These are phyloP conservation scores for Recurvomyces mirabilis DNA, from an alignment of 495 filamentous ascomycete species.

Conservation along the genomic window DNA sequence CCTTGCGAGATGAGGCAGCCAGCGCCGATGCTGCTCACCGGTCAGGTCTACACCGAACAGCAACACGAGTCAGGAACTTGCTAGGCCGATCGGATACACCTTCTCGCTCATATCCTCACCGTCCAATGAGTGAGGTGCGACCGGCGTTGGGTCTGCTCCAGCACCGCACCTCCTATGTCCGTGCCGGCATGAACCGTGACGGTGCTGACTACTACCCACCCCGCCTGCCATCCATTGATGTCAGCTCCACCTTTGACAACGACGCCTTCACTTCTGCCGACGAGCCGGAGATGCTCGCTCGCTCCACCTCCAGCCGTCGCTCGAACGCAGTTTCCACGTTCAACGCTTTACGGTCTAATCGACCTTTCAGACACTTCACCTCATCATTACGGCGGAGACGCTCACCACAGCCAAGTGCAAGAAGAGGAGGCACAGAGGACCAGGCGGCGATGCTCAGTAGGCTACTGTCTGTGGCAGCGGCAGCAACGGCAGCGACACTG, in stretches of 20 bases:
- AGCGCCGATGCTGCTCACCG: neutral
- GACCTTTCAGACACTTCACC: constrained; percentile 29
- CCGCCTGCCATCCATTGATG: constrained; percentile 18
- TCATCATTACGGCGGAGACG: constrained; percentile 30
- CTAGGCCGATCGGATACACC: constrained; percentile 2
- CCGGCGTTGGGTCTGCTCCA: constrained; percentile 9
- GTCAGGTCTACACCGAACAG: constrained; percentile 12
- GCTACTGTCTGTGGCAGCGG: constrained; percentile 36
- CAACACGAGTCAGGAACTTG: constrained; percentile 12
- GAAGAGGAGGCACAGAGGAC: constrained; percentile 28
- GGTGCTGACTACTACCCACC: constrained; percentile 17
- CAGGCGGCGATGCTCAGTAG: constrained; percentile 36
- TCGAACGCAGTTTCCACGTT: constrained; percentile 3
- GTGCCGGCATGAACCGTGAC: constrained; percentile 15
- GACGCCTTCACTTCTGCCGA: constrained; percentile 13
- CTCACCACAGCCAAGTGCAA: constrained; percentile 23
- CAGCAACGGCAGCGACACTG: constrained; percentile 35
- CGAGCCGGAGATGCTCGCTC: constrained; percentile 5
- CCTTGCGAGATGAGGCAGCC: neutral
- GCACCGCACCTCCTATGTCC: constrained; percentile 15
- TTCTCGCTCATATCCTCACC: too few relatives aligned
- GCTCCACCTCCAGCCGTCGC: constrained; percentile 12
- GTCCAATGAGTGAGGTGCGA: constrained; percentile 1
- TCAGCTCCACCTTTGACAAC: constrained; percentile 21
- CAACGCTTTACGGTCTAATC: constrained; percentile 24